phyloP scores from a whole-genome alignment of 2,329 filamentous ascomycete genomes.

The Thielaviopsis punctulata region DNA sequence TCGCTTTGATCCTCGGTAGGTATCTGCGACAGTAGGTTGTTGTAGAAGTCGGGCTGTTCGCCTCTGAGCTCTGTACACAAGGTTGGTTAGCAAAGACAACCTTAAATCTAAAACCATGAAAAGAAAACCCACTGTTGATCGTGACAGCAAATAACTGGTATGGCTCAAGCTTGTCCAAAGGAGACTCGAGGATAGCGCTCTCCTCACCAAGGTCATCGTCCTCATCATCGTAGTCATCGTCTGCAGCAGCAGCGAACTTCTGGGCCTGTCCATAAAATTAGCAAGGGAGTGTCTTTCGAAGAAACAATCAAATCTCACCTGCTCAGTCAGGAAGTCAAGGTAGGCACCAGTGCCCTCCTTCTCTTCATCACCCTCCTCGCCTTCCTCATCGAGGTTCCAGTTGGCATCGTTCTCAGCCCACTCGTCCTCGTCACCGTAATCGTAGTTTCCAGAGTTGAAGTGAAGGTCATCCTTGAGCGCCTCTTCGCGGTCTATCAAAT shows the following conservation, averaged over 20 bases:
- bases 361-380: constrained; percentile 50
- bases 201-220: constrained; percentile 88
- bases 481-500: constrained; percentile 61
- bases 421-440: constrained; percentile 58
- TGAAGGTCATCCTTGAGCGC: constrained; percentile 77
- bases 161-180: constrained; percentile 86
- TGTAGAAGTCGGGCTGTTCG: constrained; percentile 79
- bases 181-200: constrained; percentile 80
- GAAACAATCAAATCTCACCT: constrained; percentile 33
- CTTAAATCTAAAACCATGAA: neutral
- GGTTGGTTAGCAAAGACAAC: neutral
- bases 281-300: constrained; percentile 1
- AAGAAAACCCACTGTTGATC: constrained; percentile 52
- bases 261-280: constrained; percentile 42
- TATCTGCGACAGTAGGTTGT: constrained; percentile 60
- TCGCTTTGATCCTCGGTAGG: constrained; percentile 65
- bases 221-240: constrained; percentile 37
- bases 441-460: constrained; percentile 41
- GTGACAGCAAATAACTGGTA: constrained; percentile 77
- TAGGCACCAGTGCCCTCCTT: constrained; percentile 90
- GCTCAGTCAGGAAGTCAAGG: constrained; percentile 86
- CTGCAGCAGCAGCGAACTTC: constrained; percentile 57
- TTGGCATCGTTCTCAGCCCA: constrained; percentile 68
- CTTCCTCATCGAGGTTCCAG: constrained; percentile 61
- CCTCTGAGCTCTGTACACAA: constrained; percentile 55